Percentiles rank a stretch among this genome's conserved stretches.
phyloP scores from a whole-genome alignment of 176 grass and related monocot genomes.

The Aegilops bicornis region DNA sequence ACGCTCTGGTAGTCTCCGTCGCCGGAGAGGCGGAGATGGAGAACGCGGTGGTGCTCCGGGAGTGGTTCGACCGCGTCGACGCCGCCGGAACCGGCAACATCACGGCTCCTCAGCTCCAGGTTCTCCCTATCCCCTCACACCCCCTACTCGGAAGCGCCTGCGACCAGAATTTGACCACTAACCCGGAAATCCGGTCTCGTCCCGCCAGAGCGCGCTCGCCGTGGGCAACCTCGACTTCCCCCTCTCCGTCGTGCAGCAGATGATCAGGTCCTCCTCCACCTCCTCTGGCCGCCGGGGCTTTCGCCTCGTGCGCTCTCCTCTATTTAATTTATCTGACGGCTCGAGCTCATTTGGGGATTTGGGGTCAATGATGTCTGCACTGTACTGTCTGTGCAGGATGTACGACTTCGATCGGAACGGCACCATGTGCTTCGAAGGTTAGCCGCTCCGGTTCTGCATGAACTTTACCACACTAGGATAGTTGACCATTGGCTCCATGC shows the following conservation, averaged over 20 bases:
- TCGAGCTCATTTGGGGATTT: slow-evolving; percentile 4
- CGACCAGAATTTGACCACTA: background rate
- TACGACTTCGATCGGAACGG: slow-evolving; percentile 85
- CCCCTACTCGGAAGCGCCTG: background rate
- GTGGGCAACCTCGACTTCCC: slow-evolving; percentile 72
- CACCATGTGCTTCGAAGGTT: slow-evolving; percentile 86
- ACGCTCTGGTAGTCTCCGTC: background rate
- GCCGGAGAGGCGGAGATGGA: slow-evolving; percentile 45
- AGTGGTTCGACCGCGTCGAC: slow-evolving; percentile 82
- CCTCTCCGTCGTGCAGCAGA: slow-evolving; percentile 78
- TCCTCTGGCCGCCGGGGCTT: background rate
- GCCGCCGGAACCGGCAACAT: slow-evolving; percentile 60
- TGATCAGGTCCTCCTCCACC: slow-evolving; percentile 53
- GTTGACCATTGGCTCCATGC: too few relatives aligned
- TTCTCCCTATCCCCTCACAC: background rate
- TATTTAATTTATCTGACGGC: slow-evolving; percentile 9
- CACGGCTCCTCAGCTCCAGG: slow-evolving; percentile 66
- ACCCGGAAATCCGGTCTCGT: background rate
- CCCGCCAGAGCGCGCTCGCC: slow-evolving; percentile 59
- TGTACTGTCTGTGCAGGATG: slow-evolving; percentile 56
- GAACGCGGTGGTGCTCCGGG: slow-evolving; percentile 49
- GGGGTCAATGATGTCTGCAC: background rate
- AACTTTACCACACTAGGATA: too few relatives aligned
- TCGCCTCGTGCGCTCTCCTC: background rate
- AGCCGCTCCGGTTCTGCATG: background rate